A percentile compares a stretch with the other conserved stretches of the same genome.
Evolutionary conservation across 192 early-diverging fungal species (phyloP).

Genomic region (Dispira parvispora): DNA sequence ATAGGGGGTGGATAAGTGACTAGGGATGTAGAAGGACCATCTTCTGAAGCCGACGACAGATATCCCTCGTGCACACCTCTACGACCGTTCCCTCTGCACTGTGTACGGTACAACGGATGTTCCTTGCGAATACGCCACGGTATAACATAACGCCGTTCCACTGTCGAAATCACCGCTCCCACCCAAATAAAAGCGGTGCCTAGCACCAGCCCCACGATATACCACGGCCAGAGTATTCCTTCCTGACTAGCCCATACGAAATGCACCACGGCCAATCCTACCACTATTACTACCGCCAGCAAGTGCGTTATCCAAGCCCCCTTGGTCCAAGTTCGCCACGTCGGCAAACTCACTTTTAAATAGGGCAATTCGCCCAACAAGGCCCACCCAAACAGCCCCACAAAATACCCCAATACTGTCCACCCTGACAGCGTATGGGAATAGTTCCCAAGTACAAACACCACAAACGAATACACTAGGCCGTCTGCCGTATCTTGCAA

Average conservation of each 20-base stretch:
- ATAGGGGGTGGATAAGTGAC: neutral
- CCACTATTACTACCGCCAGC: slow-evolving; percentile 30
- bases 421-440: slow-evolving; percentile 41
- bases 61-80: too few species aligned
- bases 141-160: neutral
- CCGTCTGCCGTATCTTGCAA: slow-evolving; percentile 43
- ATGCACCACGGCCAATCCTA: slow-evolving; percentile 40
- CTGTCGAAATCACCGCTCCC: neutral
- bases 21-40: neutral
- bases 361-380: slow-evolving; percentile 49
- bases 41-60: neutral
- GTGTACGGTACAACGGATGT: neutral
- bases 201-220: slow-evolving; percentile 23
- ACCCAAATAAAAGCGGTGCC: slow-evolving; percentile 15
- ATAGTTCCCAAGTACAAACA: slow-evolving; percentile 67
- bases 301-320: slow-evolving; percentile 47
- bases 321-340: slow-evolving; percentile 41
- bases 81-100: too few species aligned
- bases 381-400: slow-evolving; percentile 31
- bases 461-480: slow-evolving; percentile 38
- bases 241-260: slow-evolving; percentile 21
- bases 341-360: slow-evolving; percentile 42
- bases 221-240: slow-evolving; percentile 24
- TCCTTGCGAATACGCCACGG: neutral
- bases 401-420: slow-evolving; percentile 23